phyloP scores from a whole-genome alignment of 306 rosid genomes.

The Vigna hirtella region DNA sequence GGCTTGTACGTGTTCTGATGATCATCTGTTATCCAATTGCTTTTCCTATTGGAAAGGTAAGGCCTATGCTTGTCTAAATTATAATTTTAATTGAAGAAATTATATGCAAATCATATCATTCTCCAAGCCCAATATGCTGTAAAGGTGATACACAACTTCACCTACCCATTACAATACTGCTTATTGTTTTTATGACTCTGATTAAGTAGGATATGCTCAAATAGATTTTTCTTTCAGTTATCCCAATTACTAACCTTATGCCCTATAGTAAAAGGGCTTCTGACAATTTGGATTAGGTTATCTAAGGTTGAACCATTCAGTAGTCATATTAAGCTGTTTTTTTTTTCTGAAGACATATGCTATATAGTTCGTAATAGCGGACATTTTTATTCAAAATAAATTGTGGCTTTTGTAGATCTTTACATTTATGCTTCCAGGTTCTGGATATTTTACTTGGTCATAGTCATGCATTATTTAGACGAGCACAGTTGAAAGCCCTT shows the following conservation, averaged over 20 bases:
- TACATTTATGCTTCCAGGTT: slow-evolving; percentile 62
- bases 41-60: slow-evolving; percentile 86
- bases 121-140: background rate
- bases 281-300: slow-evolving; percentile 19
- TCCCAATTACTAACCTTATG: slow-evolving; percentile 5
- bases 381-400: slow-evolving; percentile 16
- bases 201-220: background rate
- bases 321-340: slow-evolving; percentile 13
- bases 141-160: slow-evolving; percentile 8
- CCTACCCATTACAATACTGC: background rate
- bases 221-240: slow-evolving; percentile 4
- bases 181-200: background rate
- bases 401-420: slow-evolving; percentile 41
- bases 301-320: slow-evolving; percentile 19
- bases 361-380: background rate
- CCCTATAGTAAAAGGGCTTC: slow-evolving; percentile 12
- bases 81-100: slow-evolving; percentile 11
- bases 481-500: slow-evolving; percentile 94
- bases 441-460: slow-evolving; percentile 85
- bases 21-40: slow-evolving; percentile 81
- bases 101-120: slow-evolving; percentile 16
- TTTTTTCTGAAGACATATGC: slow-evolving; percentile 8
- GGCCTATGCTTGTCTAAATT: slow-evolving; percentile 20
- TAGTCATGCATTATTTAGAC: slow-evolving; percentile 79
- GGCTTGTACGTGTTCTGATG: slow-evolving; percentile 85